Evolutionary conservation across 129 eudicot genomes (phyloP).

Genomic region (Deinandra increscens): DNA sequence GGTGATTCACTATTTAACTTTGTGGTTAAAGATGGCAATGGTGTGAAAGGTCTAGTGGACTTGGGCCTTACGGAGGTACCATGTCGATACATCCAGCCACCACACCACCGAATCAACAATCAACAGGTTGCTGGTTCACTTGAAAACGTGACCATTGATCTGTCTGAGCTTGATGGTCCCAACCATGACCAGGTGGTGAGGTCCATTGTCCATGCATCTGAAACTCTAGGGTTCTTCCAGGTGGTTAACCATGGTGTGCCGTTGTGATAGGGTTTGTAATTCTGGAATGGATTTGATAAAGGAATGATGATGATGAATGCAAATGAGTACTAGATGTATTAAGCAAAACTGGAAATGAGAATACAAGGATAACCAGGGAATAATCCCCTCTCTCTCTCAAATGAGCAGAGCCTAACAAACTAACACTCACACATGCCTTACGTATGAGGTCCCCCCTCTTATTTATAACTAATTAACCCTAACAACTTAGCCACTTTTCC

Average conservation of each 20-base stretch:
- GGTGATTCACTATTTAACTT: slow-evolving; percentile 34
- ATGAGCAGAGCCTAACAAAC: no score
- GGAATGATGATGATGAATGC: no score
- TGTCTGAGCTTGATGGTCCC: slow-evolving; percentile 41
- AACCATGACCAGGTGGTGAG: slow-evolving; percentile 38
- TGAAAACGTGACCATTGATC: slow-evolving; percentile 30
- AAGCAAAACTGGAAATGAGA: no score
- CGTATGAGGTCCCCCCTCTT: no score
- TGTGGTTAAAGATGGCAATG: slow-evolving; percentile 35
- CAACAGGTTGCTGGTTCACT: not conserved
- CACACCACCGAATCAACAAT: slow-evolving; percentile 16
- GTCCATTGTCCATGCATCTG: slow-evolving; percentile 41
- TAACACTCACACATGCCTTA: no score
- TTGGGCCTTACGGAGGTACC: slow-evolving; percentile 34
- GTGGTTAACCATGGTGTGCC: slow-evolving; percentile 49
- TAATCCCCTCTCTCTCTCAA: no score
- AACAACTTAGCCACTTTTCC: no score
- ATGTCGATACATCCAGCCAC: slow-evolving; percentile 36
- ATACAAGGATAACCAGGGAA: no score
- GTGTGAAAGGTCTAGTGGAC: slow-evolving; percentile 48
- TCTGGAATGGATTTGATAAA: no score
- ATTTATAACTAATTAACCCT: no score
- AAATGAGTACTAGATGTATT: no score
- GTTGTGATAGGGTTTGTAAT: no score
- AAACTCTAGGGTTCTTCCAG: slow-evolving; percentile 42